Conservation (phyloP, 2,329 filamentous ascomycete species). For the Penicillium frequentans region DNA sequence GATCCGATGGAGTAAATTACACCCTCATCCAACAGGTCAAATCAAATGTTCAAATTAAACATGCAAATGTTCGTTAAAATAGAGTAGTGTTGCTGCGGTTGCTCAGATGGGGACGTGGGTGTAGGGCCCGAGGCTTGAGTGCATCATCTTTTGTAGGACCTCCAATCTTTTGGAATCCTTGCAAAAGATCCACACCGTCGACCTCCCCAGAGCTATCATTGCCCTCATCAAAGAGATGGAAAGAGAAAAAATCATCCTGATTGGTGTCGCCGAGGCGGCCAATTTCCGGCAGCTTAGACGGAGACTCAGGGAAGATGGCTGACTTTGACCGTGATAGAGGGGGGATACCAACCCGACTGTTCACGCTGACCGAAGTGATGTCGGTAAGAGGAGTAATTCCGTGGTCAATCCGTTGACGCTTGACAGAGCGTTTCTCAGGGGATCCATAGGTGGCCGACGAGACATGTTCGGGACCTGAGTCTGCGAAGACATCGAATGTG, state of each 20-base stretch:
- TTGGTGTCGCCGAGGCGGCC: conserved; percentile 36
- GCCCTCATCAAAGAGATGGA: conserved; percentile 47
- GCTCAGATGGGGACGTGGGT: conserved; percentile 32
- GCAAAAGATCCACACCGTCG: conserved; percentile 47
- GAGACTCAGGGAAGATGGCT: conserved; percentile 41
- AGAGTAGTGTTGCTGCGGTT: conserved; percentile 35
- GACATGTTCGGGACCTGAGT: conserved; percentile 38
- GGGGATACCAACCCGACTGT: conserved; percentile 35
- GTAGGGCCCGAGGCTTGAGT: conserved; percentile 28
- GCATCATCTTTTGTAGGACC: conserved; percentile 36
- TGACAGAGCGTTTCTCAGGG: conserved; percentile 55
- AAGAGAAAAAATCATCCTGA: conserved; percentile 50
- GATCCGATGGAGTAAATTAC: background rate
- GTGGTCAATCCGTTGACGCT: conserved; percentile 52
- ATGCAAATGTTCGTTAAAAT: conserved; percentile 25
- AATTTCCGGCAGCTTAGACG: conserved; percentile 37
- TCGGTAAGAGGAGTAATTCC: conserved; percentile 52
- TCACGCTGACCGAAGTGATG: conserved; percentile 39
- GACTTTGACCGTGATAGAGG: conserved; percentile 36
- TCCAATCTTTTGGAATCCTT: conserved; percentile 51
- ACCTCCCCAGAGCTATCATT: conserved; percentile 45
- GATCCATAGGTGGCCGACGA: conserved; percentile 49
- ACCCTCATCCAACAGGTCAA: background rate
- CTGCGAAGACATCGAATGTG: conserved; percentile 58
- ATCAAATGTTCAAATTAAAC: background rate